Evolutionary conservation across 441 rosid genomes (phyloP), one percentile per base, ranked within the genome.

Genomic region (Kokia cookei): DNA sequence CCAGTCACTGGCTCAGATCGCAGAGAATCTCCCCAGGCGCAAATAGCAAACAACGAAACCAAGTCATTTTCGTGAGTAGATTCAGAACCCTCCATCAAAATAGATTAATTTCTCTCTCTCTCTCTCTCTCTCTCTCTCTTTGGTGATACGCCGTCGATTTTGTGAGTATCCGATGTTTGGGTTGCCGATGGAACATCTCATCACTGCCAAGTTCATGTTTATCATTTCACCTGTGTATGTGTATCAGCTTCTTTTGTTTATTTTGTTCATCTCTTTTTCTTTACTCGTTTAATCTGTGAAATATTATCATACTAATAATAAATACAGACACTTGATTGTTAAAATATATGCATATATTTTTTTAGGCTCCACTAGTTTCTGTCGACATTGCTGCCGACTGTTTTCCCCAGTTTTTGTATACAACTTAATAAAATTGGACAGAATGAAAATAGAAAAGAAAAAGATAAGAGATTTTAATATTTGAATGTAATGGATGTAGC

Each of bases 1-100:
- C 57, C 92, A 86, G 74, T 88, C 92, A 14, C 87, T 90, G 47
- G 81, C 94, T 40, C 88, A 84, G 77, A 83, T 82, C 75, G 87
- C 92, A 0, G 86, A 82, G 81, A 84, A 81, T 83, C 74, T 74
- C 65, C 81, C 80, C 35, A 76, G 87, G 72, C 75, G 77, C 75
- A 83, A 69, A 70, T 40, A 76, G 61, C 60, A 50, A 72, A 65
- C 42, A 22, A 5, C 29, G 12, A 61, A 50, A 75, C 32, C 13
- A 45, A 65, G 5, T 3, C 79, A n/a, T 68, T 66, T 3, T 72
- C 78, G 68, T 69, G 72, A 80, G 77, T 77, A 43, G 24, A 51
- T n/a, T 51, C 57, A 51, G 26, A 35, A 40, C 13, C 19, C 37
- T 45, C 5, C 2, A 29, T 19, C 22, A 13, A 26, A 47, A 24